Evolutionary conservation across 2,329 filamentous ascomycete genomes (phyloP).

Genomic region (Beauveria caledonica): DNA sequence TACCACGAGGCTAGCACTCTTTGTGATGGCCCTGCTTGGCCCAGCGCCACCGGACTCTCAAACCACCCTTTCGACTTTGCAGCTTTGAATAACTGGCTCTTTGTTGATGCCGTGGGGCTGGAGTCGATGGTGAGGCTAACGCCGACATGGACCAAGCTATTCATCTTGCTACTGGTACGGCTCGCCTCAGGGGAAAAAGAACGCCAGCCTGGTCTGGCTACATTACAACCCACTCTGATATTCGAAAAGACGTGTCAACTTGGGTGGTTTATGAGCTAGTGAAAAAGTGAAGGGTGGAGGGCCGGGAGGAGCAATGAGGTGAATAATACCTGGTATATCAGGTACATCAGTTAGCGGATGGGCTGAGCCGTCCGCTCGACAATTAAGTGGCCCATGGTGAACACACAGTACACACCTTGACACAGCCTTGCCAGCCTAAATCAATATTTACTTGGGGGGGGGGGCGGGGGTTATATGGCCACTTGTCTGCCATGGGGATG

Average conservation of each 20-base stretch:
- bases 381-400: neutral
- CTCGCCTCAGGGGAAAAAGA: neutral
- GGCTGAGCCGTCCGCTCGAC: neutral
- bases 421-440: too few species aligned
- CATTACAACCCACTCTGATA: neutral
- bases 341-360: neutral
- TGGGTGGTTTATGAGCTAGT: neutral
- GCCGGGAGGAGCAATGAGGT: neutral
- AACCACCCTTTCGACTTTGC: neutral
- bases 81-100: neutral
- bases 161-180: conserved; percentile 5
- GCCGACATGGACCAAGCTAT: neutral
- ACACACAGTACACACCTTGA: neutral
- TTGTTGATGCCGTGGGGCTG: neutral
- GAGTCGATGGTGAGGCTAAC: conserved; percentile 2
- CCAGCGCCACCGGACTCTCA: neutral
- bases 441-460: too few species aligned
- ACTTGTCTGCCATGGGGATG: neutral
- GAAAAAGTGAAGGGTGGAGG: neutral
- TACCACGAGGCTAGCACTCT: neutral
- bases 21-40: neutral
- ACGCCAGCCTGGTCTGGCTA: neutral
- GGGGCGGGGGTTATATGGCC: neutral
- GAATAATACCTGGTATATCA: neutral
- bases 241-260: conserved; percentile 2